phyloP scores from a whole-genome alignment of 208 protist species.

The Herpetomonas muscarum region DNA sequence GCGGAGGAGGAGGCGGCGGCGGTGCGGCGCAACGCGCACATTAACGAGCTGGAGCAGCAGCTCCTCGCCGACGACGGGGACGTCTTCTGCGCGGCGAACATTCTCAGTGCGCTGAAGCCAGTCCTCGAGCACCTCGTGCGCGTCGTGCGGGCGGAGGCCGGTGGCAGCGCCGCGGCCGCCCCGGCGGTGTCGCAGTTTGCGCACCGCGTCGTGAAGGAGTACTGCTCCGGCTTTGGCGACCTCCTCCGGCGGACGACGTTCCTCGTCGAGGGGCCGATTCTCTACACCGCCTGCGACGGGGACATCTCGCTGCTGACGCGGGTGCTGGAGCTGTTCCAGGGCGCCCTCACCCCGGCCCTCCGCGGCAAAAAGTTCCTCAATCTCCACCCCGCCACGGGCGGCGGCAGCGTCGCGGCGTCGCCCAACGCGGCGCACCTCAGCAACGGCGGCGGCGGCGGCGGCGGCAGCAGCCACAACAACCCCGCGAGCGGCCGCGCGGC shows the following conservation, averaged over 20 bases:
- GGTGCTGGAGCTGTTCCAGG: slow-evolving; percentile 40
- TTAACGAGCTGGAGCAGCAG: slow-evolving; percentile 10
- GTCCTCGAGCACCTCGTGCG: slow-evolving; percentile 16
- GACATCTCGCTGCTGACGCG: slow-evolving; percentile 35
- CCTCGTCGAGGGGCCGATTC: slow-evolving; percentile 24
- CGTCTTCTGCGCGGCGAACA: slow-evolving; percentile 8
- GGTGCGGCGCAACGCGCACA: slow-evolving; percentile 5
- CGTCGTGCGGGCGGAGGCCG: neutral
- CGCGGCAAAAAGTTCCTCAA: slow-evolving; percentile 35
- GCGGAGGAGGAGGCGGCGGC: slow-evolving; percentile 10
- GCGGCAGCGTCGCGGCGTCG: slow-evolving; percentile 3
- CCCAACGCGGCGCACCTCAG: slow-evolving; percentile 1
- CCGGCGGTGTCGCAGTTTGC: slow-evolving; percentile 14
- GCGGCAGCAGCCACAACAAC: neutral
- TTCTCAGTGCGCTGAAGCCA: slow-evolving; percentile 17
- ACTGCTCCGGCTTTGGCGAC: slow-evolving; percentile 25
- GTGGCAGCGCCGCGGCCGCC: neutral
- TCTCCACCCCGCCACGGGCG: slow-evolving; percentile 8
- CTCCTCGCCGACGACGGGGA: slow-evolving; percentile 8
- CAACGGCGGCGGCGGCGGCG: slow-evolving; percentile 1
- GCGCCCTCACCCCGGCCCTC: slow-evolving; percentile 55
- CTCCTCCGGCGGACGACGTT: slow-evolving; percentile 32
- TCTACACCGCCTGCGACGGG: slow-evolving; percentile 52
- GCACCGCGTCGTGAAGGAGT: slow-evolving; percentile 15
- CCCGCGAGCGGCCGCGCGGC: neutral